phyloP scores from a whole-genome alignment of 179 eudicot genomes.

The Sideroxylon spinosum region DNA sequence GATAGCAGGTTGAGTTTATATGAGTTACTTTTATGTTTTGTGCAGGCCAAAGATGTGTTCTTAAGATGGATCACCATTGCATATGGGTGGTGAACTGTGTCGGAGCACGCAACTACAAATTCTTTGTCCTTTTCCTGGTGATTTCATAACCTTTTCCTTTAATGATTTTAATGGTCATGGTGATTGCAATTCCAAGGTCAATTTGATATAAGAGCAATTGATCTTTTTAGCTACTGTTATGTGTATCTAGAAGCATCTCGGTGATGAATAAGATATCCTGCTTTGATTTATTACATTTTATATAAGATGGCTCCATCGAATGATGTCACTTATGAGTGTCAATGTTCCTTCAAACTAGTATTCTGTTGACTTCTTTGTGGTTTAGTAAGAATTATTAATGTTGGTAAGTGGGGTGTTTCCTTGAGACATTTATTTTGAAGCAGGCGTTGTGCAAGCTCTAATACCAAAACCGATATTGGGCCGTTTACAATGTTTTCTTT shows the following conservation, averaged over 20 bases:
- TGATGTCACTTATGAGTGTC: not conserved
- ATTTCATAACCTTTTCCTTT: conserved; percentile 7
- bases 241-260: not conserved
- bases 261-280: not conserved
- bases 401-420: not conserved
- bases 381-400: not conserved
- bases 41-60: conserved; percentile 89
- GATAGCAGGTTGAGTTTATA: not conserved
- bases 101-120: conserved; percentile 91
- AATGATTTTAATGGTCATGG: not conserved
- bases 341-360: not conserved
- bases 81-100: conserved; percentile 98
- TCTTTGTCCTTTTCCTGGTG: conserved; percentile 81
- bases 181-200: not conserved
- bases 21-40: conserved; percentile 1
- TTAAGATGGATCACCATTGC: conserved; percentile 98
- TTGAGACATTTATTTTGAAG: not conserved
- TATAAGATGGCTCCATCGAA: not conserved
- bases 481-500: not conserved
- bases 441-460: not conserved
- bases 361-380: conserved; percentile 3
- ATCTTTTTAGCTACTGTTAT: not conserved
- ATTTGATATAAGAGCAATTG: not conserved
- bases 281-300: not conserved
- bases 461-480: not conserved